Evolutionary conservation across 208 protist species (phyloP), one percentile per base, ranked within the genome.

Genomic region (Leishmania mexicana): DNA sequence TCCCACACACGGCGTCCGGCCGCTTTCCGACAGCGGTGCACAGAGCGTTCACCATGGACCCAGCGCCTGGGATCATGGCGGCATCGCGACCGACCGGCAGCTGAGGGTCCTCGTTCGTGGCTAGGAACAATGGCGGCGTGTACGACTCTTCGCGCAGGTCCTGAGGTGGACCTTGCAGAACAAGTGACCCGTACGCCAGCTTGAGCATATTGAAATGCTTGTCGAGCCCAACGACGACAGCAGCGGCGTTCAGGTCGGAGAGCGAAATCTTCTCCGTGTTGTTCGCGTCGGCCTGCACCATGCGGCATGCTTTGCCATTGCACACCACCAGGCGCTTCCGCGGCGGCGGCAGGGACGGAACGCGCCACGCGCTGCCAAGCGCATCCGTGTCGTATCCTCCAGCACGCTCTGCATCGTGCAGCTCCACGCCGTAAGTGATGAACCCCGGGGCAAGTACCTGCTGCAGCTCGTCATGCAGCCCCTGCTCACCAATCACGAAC

Each of bases 31-130:
- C 76, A 11, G 80, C 84, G 28, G 78, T 89, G 40, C 76, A 57
- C 24, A 96, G 72, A 5, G 90, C 81, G 3, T 54, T 24, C 40
- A 96, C 85, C 76, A 93, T 90, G 19, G 75, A 58, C 7, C 92
- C 92, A 3, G 90, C 89, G 17, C 90, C 92, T 15, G 92, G 92
- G n/a, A 92, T 42, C 10, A 94, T 82, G 13, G 86, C n/a, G 8
- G 64, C 75, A 31, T 89, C 82, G 17, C n/a, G 51, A 0, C 90
- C 90, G 31, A 90, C 42, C 0, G 92, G 87, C 58, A 94, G 89
- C 81, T 93, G 88, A 8, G 93, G 91, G 78, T 96, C 93, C 65
- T 90, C 87, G 85, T 96, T 96, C 0, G 90, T 94, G 35, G 91
- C 93, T 31, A 96, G 79, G 68, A 96, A 96, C 24, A 86, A 68